phyloP scores from a whole-genome alignment of 257 asterid genomes.

The Solanum habrochaites region DNA sequence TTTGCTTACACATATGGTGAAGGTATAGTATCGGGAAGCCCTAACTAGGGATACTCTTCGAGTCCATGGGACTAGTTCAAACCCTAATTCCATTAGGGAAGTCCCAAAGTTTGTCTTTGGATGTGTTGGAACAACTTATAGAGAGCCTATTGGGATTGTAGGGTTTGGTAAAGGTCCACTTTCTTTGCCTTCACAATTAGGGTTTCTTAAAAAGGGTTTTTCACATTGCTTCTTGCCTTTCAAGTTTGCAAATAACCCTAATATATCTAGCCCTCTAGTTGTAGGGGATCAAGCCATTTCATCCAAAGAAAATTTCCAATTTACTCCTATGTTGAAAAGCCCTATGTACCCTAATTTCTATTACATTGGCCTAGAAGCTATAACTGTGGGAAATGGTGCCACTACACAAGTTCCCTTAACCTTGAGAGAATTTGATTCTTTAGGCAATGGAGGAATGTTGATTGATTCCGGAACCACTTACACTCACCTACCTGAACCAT shows the following conservation, averaged over 20 bases:
- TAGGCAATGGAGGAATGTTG: slow-evolving; percentile 61
- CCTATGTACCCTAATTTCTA: slow-evolving; percentile 53
- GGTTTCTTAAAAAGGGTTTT: slow-evolving; percentile 55
- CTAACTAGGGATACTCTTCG: slow-evolving; percentile 46
- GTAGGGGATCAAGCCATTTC: slow-evolving; percentile 55
- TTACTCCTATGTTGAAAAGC: slow-evolving; percentile 55
- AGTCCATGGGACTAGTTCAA: slow-evolving; percentile 21
- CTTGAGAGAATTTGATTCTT: slow-evolving; percentile 41
- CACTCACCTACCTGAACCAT: slow-evolving; percentile 53
- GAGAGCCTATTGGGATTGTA: slow-evolving; percentile 61
- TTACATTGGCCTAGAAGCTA: slow-evolving; percentile 49
- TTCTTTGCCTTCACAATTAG: slow-evolving; percentile 68
- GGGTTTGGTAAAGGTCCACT: slow-evolving; percentile 72
- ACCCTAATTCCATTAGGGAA: slow-evolving; percentile 24
- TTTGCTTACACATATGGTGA: slow-evolving; percentile 67
- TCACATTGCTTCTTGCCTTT: slow-evolving; percentile 74
- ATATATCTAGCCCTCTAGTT: slow-evolving; percentile 53
- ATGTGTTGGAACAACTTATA: slow-evolving; percentile 45
- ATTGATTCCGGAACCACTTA: slow-evolving; percentile 75
- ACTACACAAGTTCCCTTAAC: slow-evolving; percentile 23
- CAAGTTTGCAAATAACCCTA: slow-evolving; percentile 57
- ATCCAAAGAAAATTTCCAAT: slow-evolving; percentile 45
- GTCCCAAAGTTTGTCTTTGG: slow-evolving; percentile 45
- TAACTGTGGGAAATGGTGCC: slow-evolving; percentile 26
- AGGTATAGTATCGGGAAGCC: slow-evolving; percentile 42